Percentiles rank a stretch among this genome's conserved stretches.
Evolutionary conservation across 1,284 basidiomycete species (phyloP).

Genomic region (Tylopilus orsonianus): DNA sequence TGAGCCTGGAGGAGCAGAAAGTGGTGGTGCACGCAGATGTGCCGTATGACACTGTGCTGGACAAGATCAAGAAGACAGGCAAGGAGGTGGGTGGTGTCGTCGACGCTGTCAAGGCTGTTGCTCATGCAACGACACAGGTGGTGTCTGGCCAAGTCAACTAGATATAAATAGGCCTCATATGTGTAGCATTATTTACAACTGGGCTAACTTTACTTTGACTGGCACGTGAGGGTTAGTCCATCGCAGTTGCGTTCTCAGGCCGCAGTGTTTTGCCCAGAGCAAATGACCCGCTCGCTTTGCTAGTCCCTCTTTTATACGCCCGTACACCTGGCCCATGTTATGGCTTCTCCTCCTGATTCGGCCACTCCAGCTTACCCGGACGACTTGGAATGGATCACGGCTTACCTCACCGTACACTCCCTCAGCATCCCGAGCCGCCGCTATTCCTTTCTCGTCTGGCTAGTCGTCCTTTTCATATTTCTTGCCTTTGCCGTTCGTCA

Average conservation of each 20-base stretch:
- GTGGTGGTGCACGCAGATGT: slow-evolving; percentile 67
- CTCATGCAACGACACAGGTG: slow-evolving; percentile 11
- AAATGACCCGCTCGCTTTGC: neutral
- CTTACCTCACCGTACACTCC: slow-evolving; percentile 54
- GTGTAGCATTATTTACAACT: too few species aligned
- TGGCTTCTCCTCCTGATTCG: slow-evolving; percentile 31
- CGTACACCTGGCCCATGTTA: too few species aligned
- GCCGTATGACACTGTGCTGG: slow-evolving; percentile 65
- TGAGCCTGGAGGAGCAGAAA: slow-evolving; percentile 68
- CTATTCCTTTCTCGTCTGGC: slow-evolving; percentile 58
- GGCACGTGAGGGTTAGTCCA: too few species aligned
- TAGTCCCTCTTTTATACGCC: too few species aligned
- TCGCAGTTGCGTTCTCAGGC: too few species aligned
- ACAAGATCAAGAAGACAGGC: slow-evolving; percentile 85
- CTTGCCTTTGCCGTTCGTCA: slow-evolving; percentile 42
- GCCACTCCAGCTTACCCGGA: slow-evolving; percentile 43
- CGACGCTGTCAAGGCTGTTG: neutral
- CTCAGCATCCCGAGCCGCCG: slow-evolving; percentile 50
- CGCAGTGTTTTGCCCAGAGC: too few species aligned
- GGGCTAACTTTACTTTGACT: too few species aligned
- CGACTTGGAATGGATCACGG: slow-evolving; percentile 53
- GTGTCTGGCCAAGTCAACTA: slow-evolving; percentile 9
- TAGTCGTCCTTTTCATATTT: slow-evolving; percentile 44
- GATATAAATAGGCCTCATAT: too few species aligned
- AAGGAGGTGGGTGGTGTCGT: slow-evolving; percentile 58